Conservation (phyloP, 2,329 filamentous ascomycete genomes). For the Fusarium goolgardi region DNA sequence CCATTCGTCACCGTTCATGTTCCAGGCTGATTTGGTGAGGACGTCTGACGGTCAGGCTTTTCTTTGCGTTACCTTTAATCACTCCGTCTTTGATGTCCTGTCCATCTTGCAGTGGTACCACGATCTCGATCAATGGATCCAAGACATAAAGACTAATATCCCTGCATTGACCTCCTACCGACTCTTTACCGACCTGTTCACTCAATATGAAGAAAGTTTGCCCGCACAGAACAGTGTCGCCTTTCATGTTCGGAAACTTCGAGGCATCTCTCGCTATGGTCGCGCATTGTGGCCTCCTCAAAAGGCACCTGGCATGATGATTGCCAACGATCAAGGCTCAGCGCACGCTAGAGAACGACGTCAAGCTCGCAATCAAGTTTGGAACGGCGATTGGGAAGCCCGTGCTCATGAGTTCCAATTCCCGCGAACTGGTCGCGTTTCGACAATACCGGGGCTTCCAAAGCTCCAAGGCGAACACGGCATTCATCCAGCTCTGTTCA, state of each 20-base stretch:
- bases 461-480: constrained; percentile 37
- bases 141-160: constrained; percentile 27
- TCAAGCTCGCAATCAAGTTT: constrained; percentile 42
- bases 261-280: constrained; percentile 52
- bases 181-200: constrained; percentile 50
- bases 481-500: constrained; percentile 47
- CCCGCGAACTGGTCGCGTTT: constrained; percentile 49
- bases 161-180: constrained; percentile 47
- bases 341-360: constrained; percentile 34
- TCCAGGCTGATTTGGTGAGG: constrained; percentile 45
- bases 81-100: constrained; percentile 53
- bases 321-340: constrained; percentile 47
- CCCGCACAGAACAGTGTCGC: constrained; percentile 46
- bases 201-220: constrained; percentile 47
- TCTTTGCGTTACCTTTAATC: constrained; percentile 50
- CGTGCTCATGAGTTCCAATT: constrained; percentile 44
- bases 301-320: constrained; percentile 51
- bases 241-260: constrained; percentile 49
- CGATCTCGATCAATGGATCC: constrained; percentile 50
- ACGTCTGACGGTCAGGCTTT: constrained; percentile 34
- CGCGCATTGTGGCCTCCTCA: constrained; percentile 51
- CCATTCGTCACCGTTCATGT: constrained; percentile 49
- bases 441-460: constrained; percentile 45
- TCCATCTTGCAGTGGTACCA: constrained; percentile 50
- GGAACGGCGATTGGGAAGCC: constrained; percentile 48